phyloP scores from a whole-genome alignment of 2,329 filamentous ascomycete species.

The Didymella sp. region DNA sequence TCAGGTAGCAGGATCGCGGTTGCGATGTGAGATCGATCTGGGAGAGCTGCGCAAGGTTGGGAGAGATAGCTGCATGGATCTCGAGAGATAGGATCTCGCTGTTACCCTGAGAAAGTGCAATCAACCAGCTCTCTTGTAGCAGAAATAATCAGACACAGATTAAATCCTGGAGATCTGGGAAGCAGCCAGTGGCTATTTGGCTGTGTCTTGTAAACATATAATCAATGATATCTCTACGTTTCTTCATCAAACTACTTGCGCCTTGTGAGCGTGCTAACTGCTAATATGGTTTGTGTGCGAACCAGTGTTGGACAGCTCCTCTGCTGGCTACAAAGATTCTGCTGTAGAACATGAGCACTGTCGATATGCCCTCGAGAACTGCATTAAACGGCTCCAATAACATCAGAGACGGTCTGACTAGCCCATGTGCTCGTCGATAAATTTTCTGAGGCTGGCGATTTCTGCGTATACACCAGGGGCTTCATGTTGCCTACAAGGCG shows the following conservation, averaged over 20 bases:
- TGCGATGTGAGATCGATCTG: conserved; percentile 10
- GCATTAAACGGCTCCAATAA: background rate
- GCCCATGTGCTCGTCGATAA: background rate
- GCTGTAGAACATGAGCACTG: background rate
- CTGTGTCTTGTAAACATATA: background rate
- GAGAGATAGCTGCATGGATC: background rate
- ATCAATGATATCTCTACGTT: no score
- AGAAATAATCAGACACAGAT: background rate
- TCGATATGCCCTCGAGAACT: background rate
- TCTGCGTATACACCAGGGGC: background rate
- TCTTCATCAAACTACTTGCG: no score
- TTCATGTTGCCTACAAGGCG: background rate
- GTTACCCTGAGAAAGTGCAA: background rate
- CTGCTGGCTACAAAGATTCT: background rate
- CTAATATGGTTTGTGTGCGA: no score
- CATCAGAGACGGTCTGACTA: background rate
- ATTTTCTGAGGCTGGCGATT: background rate
- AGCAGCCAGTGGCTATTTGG: background rate
- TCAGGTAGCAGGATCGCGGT: background rate
- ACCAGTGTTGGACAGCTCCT: no score
- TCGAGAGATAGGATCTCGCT: background rate
- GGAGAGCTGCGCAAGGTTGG: background rate
- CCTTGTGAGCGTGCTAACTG: no score
- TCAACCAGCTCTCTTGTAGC: background rate
- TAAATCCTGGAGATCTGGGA: background rate